phyloP scores from a whole-genome alignment of 2,329 filamentous ascomycete species.

The Penicillium sp. region DNA sequence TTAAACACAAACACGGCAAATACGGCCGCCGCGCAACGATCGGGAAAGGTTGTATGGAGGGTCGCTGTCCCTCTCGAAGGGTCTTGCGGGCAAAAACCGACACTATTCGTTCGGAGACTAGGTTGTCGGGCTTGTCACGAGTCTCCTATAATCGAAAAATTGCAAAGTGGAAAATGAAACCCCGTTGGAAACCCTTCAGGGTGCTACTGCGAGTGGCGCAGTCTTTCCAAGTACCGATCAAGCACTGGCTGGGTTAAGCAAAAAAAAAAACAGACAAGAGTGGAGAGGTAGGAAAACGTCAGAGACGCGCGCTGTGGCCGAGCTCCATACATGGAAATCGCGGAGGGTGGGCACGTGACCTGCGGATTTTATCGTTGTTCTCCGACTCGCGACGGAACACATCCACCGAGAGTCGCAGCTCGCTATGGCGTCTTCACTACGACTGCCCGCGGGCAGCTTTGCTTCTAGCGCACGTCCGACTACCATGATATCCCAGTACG shows the following conservation, averaged over 20 bases:
- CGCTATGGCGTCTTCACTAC: conserved; percentile 35
- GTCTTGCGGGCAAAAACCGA: background rate
- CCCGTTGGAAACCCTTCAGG: background rate
- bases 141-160: conserved; percentile 11
- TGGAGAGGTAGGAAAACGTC: conserved; percentile 2
- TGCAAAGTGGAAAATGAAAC: background rate
- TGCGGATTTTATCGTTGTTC: conserved; percentile 23
- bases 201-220: background rate
- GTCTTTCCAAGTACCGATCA: background rate
- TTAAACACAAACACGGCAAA: conserved; percentile 35
- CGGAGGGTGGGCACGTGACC: conserved; percentile 24
- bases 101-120: background rate
- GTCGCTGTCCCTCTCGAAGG: background rate
- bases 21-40: conserved; percentile 33
- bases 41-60: background rate
- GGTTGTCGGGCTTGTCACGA: conserved; percentile 1
- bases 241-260: background rate
- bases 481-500: conserved; percentile 12
- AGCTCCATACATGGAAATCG: conserved; percentile 10
- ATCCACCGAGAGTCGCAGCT: conserved; percentile 2
- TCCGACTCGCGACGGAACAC: conserved; percentile 6
- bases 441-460: conserved; percentile 24
- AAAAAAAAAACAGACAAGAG: background rate
- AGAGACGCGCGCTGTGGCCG: conserved; percentile 1
- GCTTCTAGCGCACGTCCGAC: conserved; percentile 19